Evolutionary conservation across 176 grass and related monocot genomes (phyloP).

Genomic region (Phragmites australis): DNA sequence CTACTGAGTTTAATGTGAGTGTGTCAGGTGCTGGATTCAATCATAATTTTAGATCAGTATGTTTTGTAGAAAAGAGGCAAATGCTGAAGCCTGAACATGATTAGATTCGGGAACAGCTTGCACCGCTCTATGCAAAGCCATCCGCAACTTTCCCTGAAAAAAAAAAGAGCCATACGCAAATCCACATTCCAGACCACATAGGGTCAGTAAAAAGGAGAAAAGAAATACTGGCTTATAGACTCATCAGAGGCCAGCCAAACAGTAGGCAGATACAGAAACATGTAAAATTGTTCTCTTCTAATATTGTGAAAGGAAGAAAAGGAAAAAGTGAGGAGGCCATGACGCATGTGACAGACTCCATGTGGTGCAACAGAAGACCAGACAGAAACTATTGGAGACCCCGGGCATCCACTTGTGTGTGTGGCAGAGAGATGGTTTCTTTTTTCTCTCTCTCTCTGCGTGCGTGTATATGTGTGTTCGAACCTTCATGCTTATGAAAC

Average conservation of each 20-base stretch:
- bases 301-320: slow-evolving; percentile 20
- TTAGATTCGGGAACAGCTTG: neutral
- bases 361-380: slow-evolving; percentile 32
- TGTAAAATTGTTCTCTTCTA: slow-evolving; percentile 4
- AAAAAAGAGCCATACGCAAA: neutral
- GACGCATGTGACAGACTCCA: slow-evolving; percentile 43
- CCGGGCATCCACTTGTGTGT: neutral
- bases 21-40: neutral
- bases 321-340: neutral
- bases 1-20: neutral
- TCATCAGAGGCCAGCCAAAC: slow-evolving; percentile 18
- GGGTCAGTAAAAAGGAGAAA: neutral
- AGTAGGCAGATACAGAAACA: slow-evolving; percentile 23
- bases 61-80: neutral
- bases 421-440: neutral
- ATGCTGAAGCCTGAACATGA: too few species aligned
- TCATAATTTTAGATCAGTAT: neutral
- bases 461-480: slow-evolving; percentile 38
- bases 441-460: neutral
- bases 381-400: slow-evolving; percentile 2
- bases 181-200: neutral
- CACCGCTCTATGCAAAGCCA: neutral
- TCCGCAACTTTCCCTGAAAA: too few species aligned
- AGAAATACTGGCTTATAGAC: neutral
- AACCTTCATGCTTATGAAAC: slow-evolving; percentile 64